Conservation (phyloP, 2,329 filamentous ascomycete genomes). For the Pseudopyrenochaeta lycopersici region DNA sequence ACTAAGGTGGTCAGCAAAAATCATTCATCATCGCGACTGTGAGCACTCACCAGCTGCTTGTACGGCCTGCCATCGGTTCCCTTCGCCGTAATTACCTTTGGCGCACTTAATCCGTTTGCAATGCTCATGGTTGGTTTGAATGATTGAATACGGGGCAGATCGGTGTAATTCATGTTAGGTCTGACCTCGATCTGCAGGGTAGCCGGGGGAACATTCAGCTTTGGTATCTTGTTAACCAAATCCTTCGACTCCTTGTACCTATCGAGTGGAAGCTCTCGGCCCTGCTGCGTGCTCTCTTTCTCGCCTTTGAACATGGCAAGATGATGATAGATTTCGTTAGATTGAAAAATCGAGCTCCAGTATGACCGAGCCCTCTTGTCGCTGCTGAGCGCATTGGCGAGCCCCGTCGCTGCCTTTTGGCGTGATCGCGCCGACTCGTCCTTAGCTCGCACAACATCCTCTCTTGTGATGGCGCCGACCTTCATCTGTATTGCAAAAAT, state of each 20-base stretch:
- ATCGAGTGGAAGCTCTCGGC: conserved; percentile 69
- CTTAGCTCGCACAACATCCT: conserved; percentile 63
- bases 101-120: conserved; percentile 88
- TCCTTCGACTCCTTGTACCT: conserved; percentile 70
- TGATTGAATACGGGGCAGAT: conserved; percentile 75
- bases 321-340: conserved; percentile 71
- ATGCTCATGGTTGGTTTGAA: conserved; percentile 82
- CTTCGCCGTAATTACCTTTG: conserved; percentile 88
- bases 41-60: conserved; percentile 75
- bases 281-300: conserved; percentile 70
- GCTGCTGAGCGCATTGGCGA: conserved; percentile 69
- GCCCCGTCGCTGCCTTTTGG: conserved; percentile 73
- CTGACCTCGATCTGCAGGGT: conserved; percentile 86
- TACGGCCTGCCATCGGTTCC: conserved; percentile 81
- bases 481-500: conserved; percentile 73
- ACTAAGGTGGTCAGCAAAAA: conserved; percentile 51
- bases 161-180: conserved; percentile 76
- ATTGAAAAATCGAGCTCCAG: conserved; percentile 77
- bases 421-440: conserved; percentile 80
- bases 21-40: too few relatives aligned
- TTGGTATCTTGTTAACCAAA: conserved; percentile 70
- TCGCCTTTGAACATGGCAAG: conserved; percentile 73
- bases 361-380: conserved; percentile 63
- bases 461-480: conserved; percentile 65
- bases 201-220: conserved; percentile 80